These are phyloP conservation scores for Fusarium devonianum DNA, from an alignment of 2,329 filamentous ascomycete species.

Conservation along the genomic window DNA sequence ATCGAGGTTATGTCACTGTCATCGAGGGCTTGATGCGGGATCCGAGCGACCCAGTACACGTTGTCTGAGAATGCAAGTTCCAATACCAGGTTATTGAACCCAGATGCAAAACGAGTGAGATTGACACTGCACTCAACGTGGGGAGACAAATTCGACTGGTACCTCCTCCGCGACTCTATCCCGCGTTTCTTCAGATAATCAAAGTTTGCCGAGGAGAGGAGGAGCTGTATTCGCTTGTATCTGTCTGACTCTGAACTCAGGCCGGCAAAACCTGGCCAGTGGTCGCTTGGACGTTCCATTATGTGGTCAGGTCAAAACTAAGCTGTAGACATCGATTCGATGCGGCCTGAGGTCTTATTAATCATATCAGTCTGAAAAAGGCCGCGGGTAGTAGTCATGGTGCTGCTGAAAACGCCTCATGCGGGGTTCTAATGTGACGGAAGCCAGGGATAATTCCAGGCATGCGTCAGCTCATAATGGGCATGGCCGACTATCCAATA, in stretches of 20 bases:
- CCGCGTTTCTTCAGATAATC: constrained; percentile 21
- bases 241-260: constrained; percentile 20
- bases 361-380: no score
- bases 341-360: no score
- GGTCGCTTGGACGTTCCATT: constrained; percentile 25
- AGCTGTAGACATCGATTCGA: no score
- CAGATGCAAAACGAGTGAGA: constrained; percentile 24
- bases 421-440: no score
- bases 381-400: no score
- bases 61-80: constrained; percentile 41
- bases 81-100: constrained; percentile 39
- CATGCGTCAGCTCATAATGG: no score
- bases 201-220: constrained; percentile 28
- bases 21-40: constrained; percentile 28
- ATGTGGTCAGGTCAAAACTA: no score
- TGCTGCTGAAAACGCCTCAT: no score
- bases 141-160: constrained; percentile 12
- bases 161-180: constrained; percentile 19
- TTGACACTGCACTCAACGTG: constrained; percentile 20
- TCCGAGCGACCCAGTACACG: constrained; percentile 38
- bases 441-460: no score
- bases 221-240: constrained; percentile 25
- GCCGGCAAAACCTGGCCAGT: constrained; percentile 21
- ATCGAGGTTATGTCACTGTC: constrained; percentile 30
- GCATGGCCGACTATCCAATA: no score